phyloP scores from a whole-genome alignment of 2,329 filamentous ascomycete species.

The Aspergillus fischeri region DNA sequence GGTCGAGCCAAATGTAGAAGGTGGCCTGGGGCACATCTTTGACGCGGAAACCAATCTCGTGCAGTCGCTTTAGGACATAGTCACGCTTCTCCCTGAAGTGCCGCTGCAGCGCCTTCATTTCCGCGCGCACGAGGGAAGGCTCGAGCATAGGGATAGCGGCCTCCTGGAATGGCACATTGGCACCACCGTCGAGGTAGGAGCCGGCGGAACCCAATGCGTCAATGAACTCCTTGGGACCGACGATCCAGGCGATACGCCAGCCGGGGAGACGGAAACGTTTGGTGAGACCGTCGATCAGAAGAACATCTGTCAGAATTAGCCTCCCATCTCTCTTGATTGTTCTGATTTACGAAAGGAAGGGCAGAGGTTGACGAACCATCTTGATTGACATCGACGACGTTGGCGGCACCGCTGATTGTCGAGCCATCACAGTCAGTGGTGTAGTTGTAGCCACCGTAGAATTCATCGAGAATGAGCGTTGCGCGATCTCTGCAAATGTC shows the following conservation, averaged over 20 bases:
- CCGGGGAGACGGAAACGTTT: constrained; percentile 95
- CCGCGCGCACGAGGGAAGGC: constrained; percentile 69
- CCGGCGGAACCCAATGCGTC: constrained; percentile 88
- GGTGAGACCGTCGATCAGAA: constrained; percentile 92
- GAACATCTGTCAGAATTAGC: constrained; percentile 57
- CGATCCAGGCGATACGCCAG: constrained; percentile 94
- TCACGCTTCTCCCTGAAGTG: constrained; percentile 95
- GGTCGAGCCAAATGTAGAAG: constrained; percentile 82
- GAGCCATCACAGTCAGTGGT: constrained; percentile 84
- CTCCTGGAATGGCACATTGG: constrained; percentile 93
- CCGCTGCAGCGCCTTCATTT: constrained; percentile 83
- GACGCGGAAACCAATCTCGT: constrained; percentile 82
- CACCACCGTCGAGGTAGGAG: constrained; percentile 89
- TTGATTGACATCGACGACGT: constrained; percentile 82
- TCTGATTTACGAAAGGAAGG: neutral
- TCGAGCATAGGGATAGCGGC: constrained; percentile 92
- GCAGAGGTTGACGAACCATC: constrained; percentile 46
- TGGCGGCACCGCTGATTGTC: constrained; percentile 84
- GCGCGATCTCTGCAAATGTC: constrained; percentile 87
- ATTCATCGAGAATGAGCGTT: constrained; percentile 92
- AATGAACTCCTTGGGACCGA: constrained; percentile 95
- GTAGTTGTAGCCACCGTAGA: constrained; percentile 96
- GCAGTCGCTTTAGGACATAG: constrained; percentile 75
- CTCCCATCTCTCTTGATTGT: neutral
- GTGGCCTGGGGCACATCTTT: constrained; percentile 83